Evolutionary conservation across 805 yeast species (phyloP).

Genomic region (Kuraishia hungarica): DNA sequence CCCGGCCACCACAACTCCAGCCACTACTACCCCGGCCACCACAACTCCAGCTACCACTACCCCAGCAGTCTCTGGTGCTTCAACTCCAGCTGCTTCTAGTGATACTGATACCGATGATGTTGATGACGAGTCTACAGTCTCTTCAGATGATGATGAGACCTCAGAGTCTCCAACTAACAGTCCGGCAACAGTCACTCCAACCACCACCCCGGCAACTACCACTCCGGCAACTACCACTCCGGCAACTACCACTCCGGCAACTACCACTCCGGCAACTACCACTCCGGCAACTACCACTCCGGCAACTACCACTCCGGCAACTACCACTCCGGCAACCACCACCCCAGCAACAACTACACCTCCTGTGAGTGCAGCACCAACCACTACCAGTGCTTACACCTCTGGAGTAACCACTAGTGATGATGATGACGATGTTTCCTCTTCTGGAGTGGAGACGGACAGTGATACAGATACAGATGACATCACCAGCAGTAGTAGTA

Average conservation of each 20-base stretch:
- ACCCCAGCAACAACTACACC: neutral
- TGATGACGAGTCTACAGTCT: neutral
- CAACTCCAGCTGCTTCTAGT: neutral
- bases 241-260: neutral
- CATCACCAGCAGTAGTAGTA: neutral
- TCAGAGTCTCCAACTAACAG: neutral
- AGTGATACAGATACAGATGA: neutral
- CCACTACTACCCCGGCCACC: neutral
- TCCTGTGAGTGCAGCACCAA: neutral
- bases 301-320: neutral
- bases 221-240: neutral
- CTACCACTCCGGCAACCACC: neutral
- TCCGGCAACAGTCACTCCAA: neutral
- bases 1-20: neutral
- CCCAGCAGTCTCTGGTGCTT: neutral
- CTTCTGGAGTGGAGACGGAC: neutral
- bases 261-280: neutral
- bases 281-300: neutral
- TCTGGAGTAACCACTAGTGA: neutral
- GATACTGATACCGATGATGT: constrained; percentile 1
- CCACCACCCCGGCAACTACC: neutral
- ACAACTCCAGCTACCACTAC: neutral
- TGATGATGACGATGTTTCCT: neutral
- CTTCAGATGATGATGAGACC: neutral
- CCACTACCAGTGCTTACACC: neutral